phyloP scores from a whole-genome alignment of 108 stramenopile species.

The Cyclotella cryptica region DNA sequence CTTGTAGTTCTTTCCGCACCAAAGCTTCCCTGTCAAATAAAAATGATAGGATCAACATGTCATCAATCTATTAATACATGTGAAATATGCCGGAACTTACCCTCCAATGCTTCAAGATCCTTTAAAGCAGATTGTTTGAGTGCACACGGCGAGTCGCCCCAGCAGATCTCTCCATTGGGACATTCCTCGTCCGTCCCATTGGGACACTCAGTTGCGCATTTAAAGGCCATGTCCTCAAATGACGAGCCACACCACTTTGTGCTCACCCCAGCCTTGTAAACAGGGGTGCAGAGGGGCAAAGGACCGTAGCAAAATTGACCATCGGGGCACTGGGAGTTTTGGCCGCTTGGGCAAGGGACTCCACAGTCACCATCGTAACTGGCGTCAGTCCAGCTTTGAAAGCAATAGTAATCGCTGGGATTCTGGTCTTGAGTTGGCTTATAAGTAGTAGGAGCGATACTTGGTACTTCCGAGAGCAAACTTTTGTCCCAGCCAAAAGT shows the following conservation, averaged over 20 bases:
- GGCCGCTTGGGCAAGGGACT: slow-evolving; percentile 26
- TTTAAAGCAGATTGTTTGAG: slow-evolving; percentile 1
- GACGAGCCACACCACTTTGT: slow-evolving; percentile 30
- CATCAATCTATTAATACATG: not conserved
- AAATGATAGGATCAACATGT: not conserved
- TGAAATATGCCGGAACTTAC: slow-evolving; percentile 6
- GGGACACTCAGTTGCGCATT: slow-evolving; percentile 26
- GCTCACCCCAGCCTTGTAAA: slow-evolving; percentile 24
- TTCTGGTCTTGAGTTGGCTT: slow-evolving; percentile 35
- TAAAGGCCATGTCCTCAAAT: slow-evolving; percentile 27
- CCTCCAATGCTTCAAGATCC: slow-evolving; percentile 13
- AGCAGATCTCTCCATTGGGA: slow-evolving; percentile 11
- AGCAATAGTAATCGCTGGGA: slow-evolving; percentile 32
- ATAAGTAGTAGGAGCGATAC: slow-evolving; percentile 22
- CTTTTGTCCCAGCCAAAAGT: slow-evolving; percentile 31
- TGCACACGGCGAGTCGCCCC: slow-evolving; percentile 25
- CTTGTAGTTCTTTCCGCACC: slow-evolving; percentile 52
- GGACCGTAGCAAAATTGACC: slow-evolving; percentile 28
- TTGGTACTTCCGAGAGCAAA: slow-evolving; percentile 14
- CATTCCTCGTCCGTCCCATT: slow-evolving; percentile 30
- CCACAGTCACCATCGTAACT: slow-evolving; percentile 41
- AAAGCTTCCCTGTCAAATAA: slow-evolving; percentile 20
- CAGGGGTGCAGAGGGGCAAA: not conserved
- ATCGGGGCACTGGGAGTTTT: slow-evolving; percentile 17
- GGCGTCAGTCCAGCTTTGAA: slow-evolving; percentile 8